Conservation (phyloP, 495 filamentous ascomycete genomes). For the Durotheca rogersii region DNA sequence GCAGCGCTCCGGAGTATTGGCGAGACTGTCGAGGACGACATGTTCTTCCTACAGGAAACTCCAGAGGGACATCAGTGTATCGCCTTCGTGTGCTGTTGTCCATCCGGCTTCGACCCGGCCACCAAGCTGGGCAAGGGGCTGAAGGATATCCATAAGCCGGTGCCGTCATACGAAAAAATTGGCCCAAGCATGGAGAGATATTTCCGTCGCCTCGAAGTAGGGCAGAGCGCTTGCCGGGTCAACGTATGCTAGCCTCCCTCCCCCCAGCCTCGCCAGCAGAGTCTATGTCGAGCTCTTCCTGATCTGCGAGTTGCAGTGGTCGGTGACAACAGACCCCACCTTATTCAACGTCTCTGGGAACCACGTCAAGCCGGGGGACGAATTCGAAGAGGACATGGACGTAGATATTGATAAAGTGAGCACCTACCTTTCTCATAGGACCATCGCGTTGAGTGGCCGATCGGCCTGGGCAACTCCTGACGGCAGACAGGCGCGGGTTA, state of each 20-base stretch:
- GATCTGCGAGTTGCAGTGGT: slow-evolving; percentile 52
- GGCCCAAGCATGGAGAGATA: slow-evolving; percentile 76
- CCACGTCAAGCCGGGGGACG: slow-evolving; percentile 49
- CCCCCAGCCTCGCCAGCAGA: no score
- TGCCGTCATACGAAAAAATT: slow-evolving; percentile 72
- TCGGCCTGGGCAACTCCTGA: not conserved
- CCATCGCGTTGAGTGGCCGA: not conserved
- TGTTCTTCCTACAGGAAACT: slow-evolving; percentile 68
- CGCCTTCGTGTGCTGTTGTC: slow-evolving; percentile 71
- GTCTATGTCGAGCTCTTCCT: no score
- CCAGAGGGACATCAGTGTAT: slow-evolving; percentile 59
- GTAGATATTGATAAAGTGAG: slow-evolving; percentile 53
- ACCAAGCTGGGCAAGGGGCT: slow-evolving; percentile 64
- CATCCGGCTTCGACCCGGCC: slow-evolving; percentile 67
- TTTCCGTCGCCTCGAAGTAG: slow-evolving; percentile 59
- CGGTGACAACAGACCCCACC: slow-evolving; percentile 55
- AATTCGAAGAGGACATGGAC: slow-evolving; percentile 45
- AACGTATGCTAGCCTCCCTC: slow-evolving; percentile 45
- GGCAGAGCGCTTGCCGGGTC: slow-evolving; percentile 54
- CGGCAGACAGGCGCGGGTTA: slow-evolving; percentile 50
- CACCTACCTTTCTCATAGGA: no score
- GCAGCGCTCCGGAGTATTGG: slow-evolving; percentile 53
- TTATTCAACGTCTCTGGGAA: slow-evolving; percentile 59
- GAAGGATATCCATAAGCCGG: slow-evolving; percentile 67
- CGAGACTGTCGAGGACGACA: slow-evolving; percentile 69